These are phyloP conservation scores for Usnea hakonensis DNA, from an alignment of 495 filamentous ascomycete genomes.

Conservation along the genomic window DNA sequence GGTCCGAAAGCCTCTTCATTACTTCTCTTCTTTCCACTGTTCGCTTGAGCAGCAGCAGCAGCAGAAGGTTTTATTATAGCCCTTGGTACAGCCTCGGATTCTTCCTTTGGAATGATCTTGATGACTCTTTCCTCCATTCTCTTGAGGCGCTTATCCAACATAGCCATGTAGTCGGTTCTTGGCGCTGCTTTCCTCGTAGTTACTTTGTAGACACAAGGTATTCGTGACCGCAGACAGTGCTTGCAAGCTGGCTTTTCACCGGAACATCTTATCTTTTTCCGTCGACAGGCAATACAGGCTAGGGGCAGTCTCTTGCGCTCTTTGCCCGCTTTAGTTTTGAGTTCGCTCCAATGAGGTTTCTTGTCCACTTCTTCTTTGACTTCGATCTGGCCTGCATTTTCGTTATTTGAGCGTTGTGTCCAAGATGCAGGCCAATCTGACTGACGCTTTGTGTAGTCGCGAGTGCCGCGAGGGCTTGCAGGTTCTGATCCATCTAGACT, in stretches of 20 bases:
- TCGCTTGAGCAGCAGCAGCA: conserved; percentile 53
- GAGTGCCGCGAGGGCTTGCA: conserved; percentile 41
- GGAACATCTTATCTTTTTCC: conserved; percentile 97
- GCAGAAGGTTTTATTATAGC: conserved; percentile 74
- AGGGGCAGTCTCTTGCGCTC: conserved; percentile 88
- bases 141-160: conserved; percentile 88
- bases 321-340: conserved; percentile 97
- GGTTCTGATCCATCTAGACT: conserved; percentile 36
- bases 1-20: conserved; percentile 81
- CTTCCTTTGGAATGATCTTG: conserved; percentile 86
- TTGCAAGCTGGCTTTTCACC: conserved; percentile 97
- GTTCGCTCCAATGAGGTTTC: conserved; percentile 79
- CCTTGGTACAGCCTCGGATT: conserved; percentile 58
- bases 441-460: conserved; percentile 29
- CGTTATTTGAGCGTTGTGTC: conserved; percentile 16
- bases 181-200: conserved; percentile 93
- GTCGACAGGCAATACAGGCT: conserved; percentile 89
- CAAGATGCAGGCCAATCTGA: conserved; percentile 7
- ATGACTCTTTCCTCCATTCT: conserved; percentile 97
- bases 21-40: conserved; percentile 67
- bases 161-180: conserved; percentile 97
- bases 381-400: conserved; percentile 22
- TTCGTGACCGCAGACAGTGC: conserved; percentile 86
- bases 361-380: conserved; percentile 49
- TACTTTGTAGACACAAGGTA: conserved; percentile 98